Evolutionary conservation across 345 rosid species (phyloP).

Genomic region (Brassica napus): Da-Ae NC_063446.1:37479001-37479500

Average conservation of each 20-base stretch:
- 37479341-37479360: too few species aligned
- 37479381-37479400: too few species aligned
- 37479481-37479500: too few species aligned
- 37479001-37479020: neutral
- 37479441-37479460: too few species aligned
- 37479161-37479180: neutral
- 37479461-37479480: too few species aligned
- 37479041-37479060: constrained; percentile 83
- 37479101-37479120: constrained; percentile 85
- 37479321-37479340: too few species aligned
- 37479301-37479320: too few species aligned
- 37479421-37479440: too few species aligned
- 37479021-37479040: constrained; percentile 74
- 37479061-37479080: constrained; percentile 77
- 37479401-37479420: too few species aligned
- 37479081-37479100: constrained; percentile 96
- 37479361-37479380: too few species aligned
- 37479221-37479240: constrained; percentile 48
- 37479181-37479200: neutral
- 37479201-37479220: constrained; percentile 24
- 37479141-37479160: neutral
- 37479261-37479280: too few species aligned
- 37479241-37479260: neutral
- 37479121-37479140: constrained; percentile 71
- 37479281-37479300: too few species aligned